Evolutionary conservation across 106 monocot genomes (phyloP), one percentile per base, ranked within the genome.

Genomic region (Chionographis japonica): DNA sequence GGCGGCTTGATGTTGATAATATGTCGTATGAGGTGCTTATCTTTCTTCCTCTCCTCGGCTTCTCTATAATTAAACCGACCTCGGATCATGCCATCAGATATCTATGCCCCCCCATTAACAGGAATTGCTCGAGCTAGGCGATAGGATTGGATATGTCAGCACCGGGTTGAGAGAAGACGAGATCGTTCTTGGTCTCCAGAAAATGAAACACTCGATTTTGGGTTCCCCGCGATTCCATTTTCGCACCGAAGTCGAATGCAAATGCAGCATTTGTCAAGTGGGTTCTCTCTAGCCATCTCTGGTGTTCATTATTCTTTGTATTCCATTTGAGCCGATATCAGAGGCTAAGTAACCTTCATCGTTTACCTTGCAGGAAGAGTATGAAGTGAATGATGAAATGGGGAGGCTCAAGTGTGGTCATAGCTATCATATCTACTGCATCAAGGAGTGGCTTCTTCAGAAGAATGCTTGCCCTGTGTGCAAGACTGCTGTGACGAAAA

Each of bases 381-480:
- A 80, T 71, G 82, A 92, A 84, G 72, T 18, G 8, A 78, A 87
- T 43, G 85, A 92, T 67, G 97, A 98, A 67, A 74, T 81, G 58
- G 97, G 86, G 35, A 92, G 65, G 62, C 83, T 98, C 35, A 76
- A 79, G 4, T 98, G 97, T 50, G 89, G 87, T 10, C 97, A 98
- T 61, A 67, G 86, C 68, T 98, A 85, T 60, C 97, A 98, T 19
- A 62, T 83, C 8, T 65, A 65, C 42, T 98, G 97, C 89, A 87
- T 98, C 40, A 98, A 83, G 70, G 82, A 90, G 67, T 98, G 97
- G 97, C 92, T 98, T 40, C 77, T 80, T 60, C 84, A 74, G 69
- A 98, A 92, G 83, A 98, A 98, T 64, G 71, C 80, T 1, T 98
- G 97, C 83, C 97, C 97, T 66, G 83, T 98, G 6, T 98, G 97